Evolutionary conservation across 2,329 filamentous ascomycete genomes (phyloP).

Genomic region (Clonostachys byssicola): DNA sequence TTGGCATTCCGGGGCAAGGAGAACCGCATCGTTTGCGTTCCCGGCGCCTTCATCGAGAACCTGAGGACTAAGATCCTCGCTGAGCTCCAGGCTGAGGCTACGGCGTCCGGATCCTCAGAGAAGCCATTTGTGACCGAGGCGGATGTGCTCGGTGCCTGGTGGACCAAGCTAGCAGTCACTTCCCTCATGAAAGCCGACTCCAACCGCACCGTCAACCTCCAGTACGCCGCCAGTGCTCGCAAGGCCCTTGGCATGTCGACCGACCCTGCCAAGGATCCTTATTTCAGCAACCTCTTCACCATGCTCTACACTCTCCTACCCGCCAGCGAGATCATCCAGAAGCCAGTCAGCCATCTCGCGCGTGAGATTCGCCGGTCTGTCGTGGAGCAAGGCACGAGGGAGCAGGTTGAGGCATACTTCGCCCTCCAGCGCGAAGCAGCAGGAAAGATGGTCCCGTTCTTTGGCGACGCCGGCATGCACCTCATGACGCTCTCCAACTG

Average conservation of each 20-base stretch:
- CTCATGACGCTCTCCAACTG: slow-evolving; percentile 23
- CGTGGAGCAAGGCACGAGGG: slow-evolving; percentile 19
- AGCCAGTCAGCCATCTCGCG: slow-evolving; percentile 20
- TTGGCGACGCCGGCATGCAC: slow-evolving; percentile 22
- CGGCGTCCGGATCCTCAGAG: slow-evolving; percentile 1
- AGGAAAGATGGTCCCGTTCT: slow-evolving; percentile 17
- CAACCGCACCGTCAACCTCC: slow-evolving; percentile 16
- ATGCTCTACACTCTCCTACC: slow-evolving; percentile 12
- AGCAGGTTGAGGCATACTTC: slow-evolving; percentile 26
- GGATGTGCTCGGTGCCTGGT: slow-evolving; percentile 32
- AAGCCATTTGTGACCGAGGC: slow-evolving; percentile 26
- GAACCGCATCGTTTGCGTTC: slow-evolving; percentile 27
- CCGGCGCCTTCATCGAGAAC: slow-evolving; percentile 13
- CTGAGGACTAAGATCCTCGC: slow-evolving; percentile 15
- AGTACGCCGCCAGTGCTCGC: slow-evolving; percentile 14
- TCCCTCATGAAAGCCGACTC: slow-evolving; percentile 11
- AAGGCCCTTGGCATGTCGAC: not conserved
- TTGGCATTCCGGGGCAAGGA: slow-evolving; percentile 16
- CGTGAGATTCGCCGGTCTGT: slow-evolving; percentile 18
- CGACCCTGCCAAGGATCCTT: not conserved
- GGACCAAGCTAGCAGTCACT: slow-evolving; percentile 17
- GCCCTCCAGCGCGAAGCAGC: slow-evolving; percentile 5
- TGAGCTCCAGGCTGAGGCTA: slow-evolving; percentile 10
- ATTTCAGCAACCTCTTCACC: slow-evolving; percentile 15
- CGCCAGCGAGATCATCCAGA: slow-evolving; percentile 13